Base-by-base conservation (phyloP, 176 grass and related monocot genomes). In the Typha latifolia region DNA sequence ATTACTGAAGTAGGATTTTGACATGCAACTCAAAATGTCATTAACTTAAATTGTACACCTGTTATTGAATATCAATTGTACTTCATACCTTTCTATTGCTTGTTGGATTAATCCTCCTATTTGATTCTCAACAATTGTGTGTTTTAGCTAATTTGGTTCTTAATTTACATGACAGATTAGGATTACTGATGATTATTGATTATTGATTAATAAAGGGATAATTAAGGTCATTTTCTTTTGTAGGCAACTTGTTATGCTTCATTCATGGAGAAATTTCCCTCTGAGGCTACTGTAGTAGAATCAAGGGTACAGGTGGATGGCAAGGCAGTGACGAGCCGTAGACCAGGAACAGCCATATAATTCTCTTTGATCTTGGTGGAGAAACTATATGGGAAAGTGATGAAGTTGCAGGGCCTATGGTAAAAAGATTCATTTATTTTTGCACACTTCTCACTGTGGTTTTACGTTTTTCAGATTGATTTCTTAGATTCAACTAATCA, bases 171-270 rank as follows among this genome's bases (percentile, higher is more conserved):
- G 32, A 3, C 32, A 34, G 32, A 34, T 34, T 34, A 34, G 32
- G 3, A 5, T 5, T 5, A 34, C 5, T 34, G 32, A 34, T n/a
- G n/a, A n/a, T n/a, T n/a, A n/a, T n/a, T 34, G 32, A 3, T 34
- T 34, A 34, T 34, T 56, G 18, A 56, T 20, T 56, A 19, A 19
- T 19, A 1, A 4, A 56, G 14, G 0, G 52, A 16, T 56, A 56
- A 56, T 56, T 19, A 16, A 56, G 52, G 52, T n/a, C n/a, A 34
- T 4, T 12, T 6, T 23, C n/a, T 27, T 50, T 18, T 11, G 22
- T 51, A 96, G 92, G 92, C 85, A 4, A 92, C 87, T 12, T 83
- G 79, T 27, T 74, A 90, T 15, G 82, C 87, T n/a, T 19, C 43
- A 55, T 90, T 85, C 64, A 80, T 90, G 49, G 79, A 78, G 2